Evolutionary conservation across 2,329 filamentous ascomycete genomes (phyloP), one percentile per base, ranked within the genome.

Genomic region (Emericellopsis atlantica): DNA sequence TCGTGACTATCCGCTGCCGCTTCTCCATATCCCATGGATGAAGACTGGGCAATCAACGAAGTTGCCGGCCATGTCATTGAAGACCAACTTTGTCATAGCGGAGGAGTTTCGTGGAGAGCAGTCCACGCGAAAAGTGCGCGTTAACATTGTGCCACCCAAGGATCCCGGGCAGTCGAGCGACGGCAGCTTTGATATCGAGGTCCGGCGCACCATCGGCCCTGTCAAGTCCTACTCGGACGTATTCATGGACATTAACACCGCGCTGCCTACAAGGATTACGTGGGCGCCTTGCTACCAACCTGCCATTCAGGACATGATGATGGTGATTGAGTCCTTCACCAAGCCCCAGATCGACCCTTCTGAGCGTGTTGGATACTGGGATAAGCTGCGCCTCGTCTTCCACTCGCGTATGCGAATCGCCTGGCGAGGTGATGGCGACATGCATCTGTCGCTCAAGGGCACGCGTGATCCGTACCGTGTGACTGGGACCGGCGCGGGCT

Each of bases 271-370:
- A 1, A 79, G 85, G 36, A 90, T 98, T 40, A 95, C 90, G 0
- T 98, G 92, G 93, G 89, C 89, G 7, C 89, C 92, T 36, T 95
- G 89, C 2, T 98, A 96, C 54, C 93, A 98, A 54, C 92, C 93
- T 23, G 90, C 90, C 2, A 90, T 98, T 38, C 92, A 98, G 58
- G 93, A 98, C 55, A 95, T 96, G 84, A 98, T 98, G 92, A 95
- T 96, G 75, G 89, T 89, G 22, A 84, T 98, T 45, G 92, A 98
- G 61, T 90, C 85, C 3, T 96, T 98, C 57, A 95, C 90, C 1
- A 98, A 98, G 56, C 87, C 90, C 7, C 89, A 90, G 47, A 71
- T 95, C 23, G 93, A 98, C 57, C 83, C 85, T 1, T 96, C 92
- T 0, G 93, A 98, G 48, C 75, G 84, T 42, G 87, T 94, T 37